Base-by-base conservation (phyloP, 495 filamentous ascomycete genomes). In the Talaromyces thailandensis region DNA sequence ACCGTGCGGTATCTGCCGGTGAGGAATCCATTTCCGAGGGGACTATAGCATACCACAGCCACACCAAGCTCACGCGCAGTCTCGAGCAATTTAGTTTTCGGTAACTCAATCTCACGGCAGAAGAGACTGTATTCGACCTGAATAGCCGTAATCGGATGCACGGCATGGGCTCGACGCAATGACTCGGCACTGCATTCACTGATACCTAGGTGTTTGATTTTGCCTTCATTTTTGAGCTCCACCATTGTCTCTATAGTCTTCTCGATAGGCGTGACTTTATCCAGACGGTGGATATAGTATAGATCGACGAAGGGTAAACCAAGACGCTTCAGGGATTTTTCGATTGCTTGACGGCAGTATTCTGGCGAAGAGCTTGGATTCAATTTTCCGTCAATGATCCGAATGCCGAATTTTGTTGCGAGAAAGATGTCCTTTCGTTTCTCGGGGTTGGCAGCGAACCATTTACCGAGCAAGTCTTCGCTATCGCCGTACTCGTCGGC, bases 71-170 rank as follows among this genome's bases (percentile, higher is more conserved):
- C 86, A 4, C 86, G 79, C 50, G 75, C 78, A 1, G 82, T 79
- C n/a, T 79, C 71, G 4, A 89, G 68, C 0, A 89, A 70, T 21
- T 68, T 63, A 1, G 76, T 76, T 18, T 81, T 63, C 0, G 76
- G 69, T 0, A 68, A 70, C 69, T 89, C 85, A 56, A 89, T 85
- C 5, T 87, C 85, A 26, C 79, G 75, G 1, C 73, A 68, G 63
- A 85, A 88, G 0, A 82, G 80, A 0, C 73, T 81, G 69, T 87
- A 88, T 67, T 90, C 87, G 12, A 88, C 71, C 70, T 92, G 83
- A n/a, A 86, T 81, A 16, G 80, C 81, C n/a, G 79, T 66, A 24
- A 91, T 81, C 3, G 79, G 86, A 40, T 83, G 78, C 1, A 89
- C 69, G 50, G 79, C 81, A 66, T 77, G 67, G 0, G 88, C 88